A percentile compares a stretch with the other conserved stretches of the same genome.
These are phyloP conservation scores for Trametes cubensis DNA, from an alignment of 768 basidiomycete species.

Conservation along the genomic window DNA sequence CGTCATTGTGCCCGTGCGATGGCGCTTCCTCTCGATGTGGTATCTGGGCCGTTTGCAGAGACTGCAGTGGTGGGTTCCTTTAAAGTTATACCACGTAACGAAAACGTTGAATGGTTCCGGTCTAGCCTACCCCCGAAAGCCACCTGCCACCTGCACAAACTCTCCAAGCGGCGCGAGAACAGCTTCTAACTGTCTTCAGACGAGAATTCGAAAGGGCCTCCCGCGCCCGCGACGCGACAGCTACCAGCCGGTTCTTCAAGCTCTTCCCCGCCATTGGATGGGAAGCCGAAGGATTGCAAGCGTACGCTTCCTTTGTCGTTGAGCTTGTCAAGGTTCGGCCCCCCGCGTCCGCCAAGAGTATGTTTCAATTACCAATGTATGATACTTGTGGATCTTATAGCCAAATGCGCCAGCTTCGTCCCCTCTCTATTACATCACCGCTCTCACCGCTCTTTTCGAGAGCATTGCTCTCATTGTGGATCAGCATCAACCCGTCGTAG, in stretches of 20 bases:
- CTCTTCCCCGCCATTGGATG: constrained; percentile 95
- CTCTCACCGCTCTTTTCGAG: constrained; percentile 91
- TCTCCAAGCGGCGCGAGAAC: constrained; percentile 71
- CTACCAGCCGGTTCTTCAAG: constrained; percentile 94
- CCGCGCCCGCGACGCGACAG: constrained; percentile 75
- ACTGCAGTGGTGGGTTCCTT: constrained; percentile 66
- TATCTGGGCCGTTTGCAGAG: constrained; percentile 84
- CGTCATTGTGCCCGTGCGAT: constrained; percentile 90
- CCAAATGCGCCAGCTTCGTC: constrained; percentile 69
- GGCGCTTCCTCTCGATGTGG: constrained; percentile 76
- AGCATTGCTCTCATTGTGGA: constrained; percentile 94
- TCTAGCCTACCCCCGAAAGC: constrained; percentile 86
- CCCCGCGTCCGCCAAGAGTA: constrained; percentile 83
- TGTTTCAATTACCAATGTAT: constrained; percentile 19
- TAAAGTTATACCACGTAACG: background rate
- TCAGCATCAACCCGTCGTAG: constrained; percentile 96
- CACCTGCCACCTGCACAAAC: constrained; percentile 87
- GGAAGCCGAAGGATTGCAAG: constrained; percentile 88
- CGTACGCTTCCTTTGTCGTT: constrained; percentile 91
- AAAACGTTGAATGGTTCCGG: constrained; percentile 7
- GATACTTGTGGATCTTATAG: constrained; percentile 14
- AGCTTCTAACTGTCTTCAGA: constrained; percentile 76
- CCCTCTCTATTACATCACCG: constrained; percentile 87
- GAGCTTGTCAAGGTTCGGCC: constrained; percentile 82
- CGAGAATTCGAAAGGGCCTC: constrained; percentile 85